Evolutionary conservation across 139 green algal genomes (phyloP), one percentile per base, ranked within the genome.

Genomic region (Nannochloris sp.): DNA sequence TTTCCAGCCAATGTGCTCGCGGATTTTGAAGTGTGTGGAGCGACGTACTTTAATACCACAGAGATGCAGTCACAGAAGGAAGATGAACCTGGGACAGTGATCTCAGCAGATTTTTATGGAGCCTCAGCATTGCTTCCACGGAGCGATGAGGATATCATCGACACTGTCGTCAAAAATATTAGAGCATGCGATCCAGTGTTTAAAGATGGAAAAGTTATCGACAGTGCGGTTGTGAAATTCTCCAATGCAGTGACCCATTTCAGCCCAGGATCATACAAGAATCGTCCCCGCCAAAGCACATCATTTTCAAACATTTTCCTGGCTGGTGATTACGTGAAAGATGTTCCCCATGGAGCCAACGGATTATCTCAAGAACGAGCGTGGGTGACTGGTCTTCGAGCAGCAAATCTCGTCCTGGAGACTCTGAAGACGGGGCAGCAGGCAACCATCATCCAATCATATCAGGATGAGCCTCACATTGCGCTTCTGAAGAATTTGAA

Each of bases 21-120:
- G 0, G 83, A 83, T 30, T 95, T 94, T 69, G 85, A 91, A 59
- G 43, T 76, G 17, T 70, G 79, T 16, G 89, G 88, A n/a, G 76
- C 75, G 23, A 96, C 89, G 16, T 95, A 82, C 67, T 96, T 95
- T 80, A 84, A 93, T 68, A 79, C 94, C 2, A 89, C 85, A 45
- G 71, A 87, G 40, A 70, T 95, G 44, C 87, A 94, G 70, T 89
- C 93, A 62, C 86, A 96, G 81, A 95, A 91, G 76, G 61, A 68
- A 20, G 60, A 81, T 59, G 77, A 74, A 10, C 49, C 77, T 4
- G 86, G 84, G n/a, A 79, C 72, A n/a, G 89, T 96, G 14, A 85
- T 96, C 58, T 80, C 82, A 3, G 78, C 80, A 1, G 88, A 94
- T 73, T 94, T 94, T 58, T 96, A 96, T 74, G 71, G 84, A 25